Conservation (phyloP, 805 yeast species). For the Kuraishia cidri region DNA sequence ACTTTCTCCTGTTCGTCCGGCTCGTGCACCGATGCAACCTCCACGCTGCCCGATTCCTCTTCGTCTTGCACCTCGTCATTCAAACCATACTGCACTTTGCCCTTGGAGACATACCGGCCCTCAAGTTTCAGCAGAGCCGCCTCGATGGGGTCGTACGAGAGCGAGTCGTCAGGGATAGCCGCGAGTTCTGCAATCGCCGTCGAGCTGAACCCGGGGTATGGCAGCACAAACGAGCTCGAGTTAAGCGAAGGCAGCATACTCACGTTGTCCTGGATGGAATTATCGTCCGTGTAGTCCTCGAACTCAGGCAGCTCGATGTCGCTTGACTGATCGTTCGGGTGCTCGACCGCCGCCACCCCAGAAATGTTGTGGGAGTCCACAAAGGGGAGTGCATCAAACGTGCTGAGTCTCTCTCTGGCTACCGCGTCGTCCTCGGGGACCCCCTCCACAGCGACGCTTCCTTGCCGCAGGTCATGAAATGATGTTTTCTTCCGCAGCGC, state of each 20-base stretch:
- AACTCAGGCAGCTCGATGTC: constrained; percentile 4
- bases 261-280: too few relatives aligned
- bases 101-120: constrained; percentile 36
- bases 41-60: background rate
- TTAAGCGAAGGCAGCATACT: constrained; percentile 19
- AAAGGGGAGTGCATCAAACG: background rate
- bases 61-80: constrained; percentile 14
- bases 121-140: constrained; percentile 73
- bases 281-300: too few relatives aligned
- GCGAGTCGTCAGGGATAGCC: constrained; percentile 73
- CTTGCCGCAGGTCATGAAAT: constrained; percentile 37
- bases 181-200: constrained; percentile 70
- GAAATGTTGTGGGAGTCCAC: too few relatives aligned
- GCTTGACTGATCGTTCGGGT: background rate
- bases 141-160: constrained; percentile 60
- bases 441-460: too few relatives aligned
- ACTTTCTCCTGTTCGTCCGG: background rate
- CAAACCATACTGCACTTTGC: constrained; percentile 12
- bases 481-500: constrained; percentile 40
- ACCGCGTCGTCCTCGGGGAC: too few relatives aligned
- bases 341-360: constrained; percentile 1
- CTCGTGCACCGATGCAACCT: background rate
- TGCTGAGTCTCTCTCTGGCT: too few relatives aligned
- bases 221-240: constrained; percentile 20
- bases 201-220: constrained; percentile 39